Base-by-base conservation (phyloP, 2,329 filamentous ascomycete species). In the Colletotrichum destructivum region DNA sequence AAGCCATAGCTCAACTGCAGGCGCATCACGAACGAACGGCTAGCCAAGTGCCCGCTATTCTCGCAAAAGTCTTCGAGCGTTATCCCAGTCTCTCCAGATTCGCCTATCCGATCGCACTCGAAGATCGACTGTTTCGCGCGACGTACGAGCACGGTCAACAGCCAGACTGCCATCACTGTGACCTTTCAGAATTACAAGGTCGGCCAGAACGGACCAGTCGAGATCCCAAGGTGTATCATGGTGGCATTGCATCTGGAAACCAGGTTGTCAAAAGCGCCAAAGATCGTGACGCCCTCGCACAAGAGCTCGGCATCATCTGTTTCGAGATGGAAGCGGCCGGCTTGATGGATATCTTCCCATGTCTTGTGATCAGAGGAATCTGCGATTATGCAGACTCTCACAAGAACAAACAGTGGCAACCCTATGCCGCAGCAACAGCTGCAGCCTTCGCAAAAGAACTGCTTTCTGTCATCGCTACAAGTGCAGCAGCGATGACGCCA, bases 331-430 rank as follows among this genome's bases (percentile, higher is more conserved):
- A 78, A 42, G 75, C 76, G 1, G 77, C 77, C 0, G 78, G 77
- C 0, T 49, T 78, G 2, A 72, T 72, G 60, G 63, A 73, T 13
- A 63, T 73, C 2, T 73, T 81, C 4, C 77, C 78, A 0, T 82
- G 78, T 54, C 56, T 83, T 0, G 75, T 79, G 0, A 79, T 84
- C 31, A 76, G 80, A 6, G 81, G 82, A 0, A 81, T 83, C 3
- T 82, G 78, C 46, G 78, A 82, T 56, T 84, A 83, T 66, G 77
- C 80, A 7, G 82, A 84, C 68, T 79, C 76, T 0, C 81, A 83
- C 61, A 84, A 84, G 68, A 80, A 79, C 42, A 78, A 83, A 1
- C 21, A 21, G 6, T 83, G 81, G 81, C 78, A 82, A 21, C 42
- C 40, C 0, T 82, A 81, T 72, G 82, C 82, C 0, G 80, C 82